Evolutionary conservation across 805 yeast species (phyloP).

Genomic region (Kazachstania africana): DNA sequence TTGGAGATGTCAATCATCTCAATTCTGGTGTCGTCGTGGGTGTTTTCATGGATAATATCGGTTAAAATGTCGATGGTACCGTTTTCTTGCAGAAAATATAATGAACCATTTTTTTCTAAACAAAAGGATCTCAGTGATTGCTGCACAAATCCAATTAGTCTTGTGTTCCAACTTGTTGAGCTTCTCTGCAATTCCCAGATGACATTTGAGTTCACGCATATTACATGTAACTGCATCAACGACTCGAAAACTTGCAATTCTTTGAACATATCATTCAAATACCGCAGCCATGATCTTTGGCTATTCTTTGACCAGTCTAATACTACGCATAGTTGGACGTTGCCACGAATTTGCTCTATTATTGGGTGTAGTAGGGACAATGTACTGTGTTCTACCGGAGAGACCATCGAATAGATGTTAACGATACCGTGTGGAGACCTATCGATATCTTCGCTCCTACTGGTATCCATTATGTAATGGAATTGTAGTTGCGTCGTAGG

Average conservation of each 20-base stretch:
- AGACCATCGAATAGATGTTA: too few species aligned
- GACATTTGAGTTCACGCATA: constrained; percentile 10
- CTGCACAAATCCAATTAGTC: constrained; percentile 17
- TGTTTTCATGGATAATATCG: constrained; percentile 1
- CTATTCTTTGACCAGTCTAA: constrained; percentile 15
- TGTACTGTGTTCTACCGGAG: too few species aligned
- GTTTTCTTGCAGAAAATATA: constrained; percentile 7
- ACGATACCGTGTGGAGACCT: too few species aligned
- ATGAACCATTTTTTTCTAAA: constrained; percentile 6
- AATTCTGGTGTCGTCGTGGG: constrained; percentile 2
- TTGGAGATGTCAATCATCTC: constrained; percentile 13
- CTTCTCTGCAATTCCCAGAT: constrained; percentile 11
- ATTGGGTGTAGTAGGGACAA: too few species aligned
- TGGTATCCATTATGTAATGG: too few species aligned
- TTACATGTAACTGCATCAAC: not conserved
- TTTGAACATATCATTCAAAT: constrained; percentile 4
- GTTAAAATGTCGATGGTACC: not conserved
- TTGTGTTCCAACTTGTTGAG: constrained; percentile 12
- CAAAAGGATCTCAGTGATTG: constrained; percentile 16
- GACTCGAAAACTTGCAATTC: not conserved
- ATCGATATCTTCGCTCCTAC: too few species aligned
- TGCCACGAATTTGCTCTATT: too few species aligned
- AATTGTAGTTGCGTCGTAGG: too few species aligned
- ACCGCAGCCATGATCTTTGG: constrained; percentile 15
- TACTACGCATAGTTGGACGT: constrained; percentile 8